These are phyloP conservation scores for Amanita exitialis DNA, from an alignment of 768 basidiomycete genomes.

Conservation along the genomic window DNA sequence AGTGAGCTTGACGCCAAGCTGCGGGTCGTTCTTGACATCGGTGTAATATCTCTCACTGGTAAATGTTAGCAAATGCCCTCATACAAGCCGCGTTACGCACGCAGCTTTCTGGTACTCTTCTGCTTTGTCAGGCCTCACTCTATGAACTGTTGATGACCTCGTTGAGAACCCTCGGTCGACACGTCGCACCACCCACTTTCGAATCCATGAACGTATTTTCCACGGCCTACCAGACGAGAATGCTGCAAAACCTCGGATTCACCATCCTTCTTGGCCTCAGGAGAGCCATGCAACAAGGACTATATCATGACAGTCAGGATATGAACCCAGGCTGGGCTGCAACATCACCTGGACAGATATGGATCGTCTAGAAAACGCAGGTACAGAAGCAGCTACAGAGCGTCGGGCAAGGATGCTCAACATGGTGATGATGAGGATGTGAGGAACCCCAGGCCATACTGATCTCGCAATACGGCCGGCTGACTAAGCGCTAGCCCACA, in stretches of 20 bases:
- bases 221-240: conserved; percentile 80
- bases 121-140: conserved; percentile 70
- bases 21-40: conserved; percentile 63
- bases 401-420: conserved; percentile 20
- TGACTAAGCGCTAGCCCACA: conserved; percentile 29
- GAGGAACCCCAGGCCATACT: not conserved
- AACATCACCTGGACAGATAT: conserved; percentile 55
- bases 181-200: conserved; percentile 47
- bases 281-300: conserved; percentile 90
- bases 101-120: conserved; percentile 86
- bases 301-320: conserved; percentile 23
- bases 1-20: conserved; percentile 76
- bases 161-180: not conserved
- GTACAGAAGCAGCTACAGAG: conserved; percentile 9
- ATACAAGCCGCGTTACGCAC: conserved; percentile 30
- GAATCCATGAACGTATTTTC: conserved; percentile 90
- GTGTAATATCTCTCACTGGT: conserved; percentile 76
- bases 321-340: conserved; percentile 6
- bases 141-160: conserved; percentile 51
- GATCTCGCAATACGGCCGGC: conserved; percentile 1
- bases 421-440: conserved; percentile 15
- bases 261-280: conserved; percentile 77
- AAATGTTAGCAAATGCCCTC: conserved; percentile 6
- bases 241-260: conserved; percentile 73
- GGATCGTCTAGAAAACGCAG: conserved; percentile 27